Conservation (phyloP, 2,329 filamentous ascomycete genomes). For the Cladosporium velox region DNA sequence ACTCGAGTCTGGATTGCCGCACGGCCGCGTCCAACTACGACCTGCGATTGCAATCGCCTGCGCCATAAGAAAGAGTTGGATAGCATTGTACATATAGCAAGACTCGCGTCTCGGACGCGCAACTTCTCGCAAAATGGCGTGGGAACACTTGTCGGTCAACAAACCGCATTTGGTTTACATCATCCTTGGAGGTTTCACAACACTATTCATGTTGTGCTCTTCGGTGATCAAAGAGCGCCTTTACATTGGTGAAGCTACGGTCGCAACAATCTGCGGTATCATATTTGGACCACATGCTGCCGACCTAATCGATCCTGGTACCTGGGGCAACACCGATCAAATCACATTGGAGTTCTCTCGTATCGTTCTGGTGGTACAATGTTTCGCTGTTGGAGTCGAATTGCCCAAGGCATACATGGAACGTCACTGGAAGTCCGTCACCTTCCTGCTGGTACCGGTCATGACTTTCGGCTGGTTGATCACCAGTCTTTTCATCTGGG, state of each 20-base stretch:
- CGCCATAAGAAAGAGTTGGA: conserved; percentile 21
- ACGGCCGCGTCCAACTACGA: conserved; percentile 23
- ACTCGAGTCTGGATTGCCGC: conserved; percentile 21
- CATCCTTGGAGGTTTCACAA: conserved; percentile 96
- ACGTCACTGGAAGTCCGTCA: conserved; percentile 90
- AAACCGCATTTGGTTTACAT: conserved; percentile 97
- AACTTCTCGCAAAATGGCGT: conserved; percentile 60
- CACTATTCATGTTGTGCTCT: conserved; percentile 96
- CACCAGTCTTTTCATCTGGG: conserved; percentile 93
- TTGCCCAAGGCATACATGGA: conserved; percentile 96
- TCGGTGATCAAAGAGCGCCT: conserved; percentile 97
- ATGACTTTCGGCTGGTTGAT: conserved; percentile 97
- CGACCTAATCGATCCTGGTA: conserved; percentile 72
- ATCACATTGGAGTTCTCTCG: conserved; percentile 88
- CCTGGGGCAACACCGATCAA: conserved; percentile 82
- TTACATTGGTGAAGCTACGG: conserved; percentile 97
- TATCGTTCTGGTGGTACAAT: conserved; percentile 87
- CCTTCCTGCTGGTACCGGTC: conserved; percentile 84
- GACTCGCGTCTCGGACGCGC: not conserved
- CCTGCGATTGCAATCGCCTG: conserved; percentile 23
- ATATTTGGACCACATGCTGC: conserved; percentile 86
- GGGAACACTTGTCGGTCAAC: conserved; percentile 82
- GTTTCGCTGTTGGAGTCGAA: conserved; percentile 88
- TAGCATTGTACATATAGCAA: conserved; percentile 15
- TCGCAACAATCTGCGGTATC: conserved; percentile 83